These are phyloP conservation scores for Prototheca cutis DNA, from an alignment of 163 green algal genomes.

Conservation along the genomic window DNA sequence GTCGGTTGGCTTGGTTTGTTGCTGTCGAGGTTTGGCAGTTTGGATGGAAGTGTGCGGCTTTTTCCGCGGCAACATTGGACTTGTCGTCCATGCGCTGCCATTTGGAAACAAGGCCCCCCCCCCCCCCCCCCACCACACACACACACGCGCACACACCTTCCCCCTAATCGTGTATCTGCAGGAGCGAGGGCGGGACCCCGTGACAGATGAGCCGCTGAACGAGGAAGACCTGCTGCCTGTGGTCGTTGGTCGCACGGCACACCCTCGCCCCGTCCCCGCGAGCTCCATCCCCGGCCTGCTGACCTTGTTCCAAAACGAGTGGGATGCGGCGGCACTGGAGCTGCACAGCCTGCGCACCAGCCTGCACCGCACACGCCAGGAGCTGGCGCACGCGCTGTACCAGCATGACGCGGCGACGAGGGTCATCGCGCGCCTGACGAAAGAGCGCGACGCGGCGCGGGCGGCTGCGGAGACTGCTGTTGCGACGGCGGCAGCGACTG, in stretches of 20 bases:
- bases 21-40: too few species aligned
- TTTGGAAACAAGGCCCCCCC: not conserved
- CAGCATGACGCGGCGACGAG: constrained; percentile 87
- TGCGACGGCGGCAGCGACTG: not conserved
- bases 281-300: constrained; percentile 88
- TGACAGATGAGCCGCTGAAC: constrained; percentile 61
- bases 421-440: constrained; percentile 57
- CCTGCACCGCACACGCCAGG: constrained; percentile 61
- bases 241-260: constrained; percentile 50
- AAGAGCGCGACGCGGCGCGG: constrained; percentile 41
- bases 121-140: too few species aligned
- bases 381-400: constrained; percentile 87
- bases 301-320: constrained; percentile 91
- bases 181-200: constrained; percentile 73
- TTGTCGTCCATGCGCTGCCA: too few species aligned
- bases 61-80: too few species aligned
- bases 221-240: constrained; percentile 78
- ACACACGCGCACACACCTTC: too few species aligned
- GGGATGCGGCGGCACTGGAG: constrained; percentile 89
- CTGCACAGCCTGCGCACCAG: constrained; percentile 61
- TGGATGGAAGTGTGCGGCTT: too few species aligned
- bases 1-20: too few species aligned
- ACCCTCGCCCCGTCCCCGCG: constrained; percentile 63
- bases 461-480: constrained; percentile 10
- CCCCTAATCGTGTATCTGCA: too few species aligned